These are phyloP conservation scores for Debaryomyces maramus DNA, from an alignment of 805 yeast genomes.

Conservation along the genomic window DNA sequence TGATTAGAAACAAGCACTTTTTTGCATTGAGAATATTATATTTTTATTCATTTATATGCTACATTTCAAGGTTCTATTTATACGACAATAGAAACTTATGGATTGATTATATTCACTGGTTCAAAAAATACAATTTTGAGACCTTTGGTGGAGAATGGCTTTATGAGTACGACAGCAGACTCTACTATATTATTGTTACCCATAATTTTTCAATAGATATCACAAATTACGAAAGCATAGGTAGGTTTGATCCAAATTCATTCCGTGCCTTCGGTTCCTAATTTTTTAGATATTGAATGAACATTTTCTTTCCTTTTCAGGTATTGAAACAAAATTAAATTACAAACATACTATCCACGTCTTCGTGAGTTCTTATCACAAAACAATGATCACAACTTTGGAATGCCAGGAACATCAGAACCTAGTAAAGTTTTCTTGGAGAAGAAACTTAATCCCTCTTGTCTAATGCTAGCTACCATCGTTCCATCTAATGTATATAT, in stretches of 20 bases:
- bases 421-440: slow-evolving; percentile 3
- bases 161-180: slow-evolving; percentile 11
- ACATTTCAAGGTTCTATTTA: slow-evolving; percentile 22
- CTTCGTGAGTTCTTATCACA: too few relatives aligned
- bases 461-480: slow-evolving; percentile 60
- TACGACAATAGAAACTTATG: slow-evolving; percentile 24
- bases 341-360: too few relatives aligned
- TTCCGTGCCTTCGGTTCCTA: too few relatives aligned
- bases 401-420: not conserved
- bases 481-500: slow-evolving; percentile 49
- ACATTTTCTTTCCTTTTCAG: too few relatives aligned
- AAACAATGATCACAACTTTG: not conserved
- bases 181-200: slow-evolving; percentile 6
- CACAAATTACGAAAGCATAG: too few relatives aligned
- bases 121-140: slow-evolving; percentile 11
- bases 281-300: too few relatives aligned
- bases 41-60: slow-evolving; percentile 18
- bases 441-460: slow-evolving; percentile 57
- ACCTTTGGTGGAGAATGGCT: slow-evolving; percentile 13
- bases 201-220: too few relatives aligned
- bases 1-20: slow-evolving; percentile 21
- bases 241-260: too few relatives aligned
- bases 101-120: slow-evolving; percentile 25
- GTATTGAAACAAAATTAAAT: too few relatives aligned
- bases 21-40: slow-evolving; percentile 28